These are phyloP conservation scores for Mariannaea sp. DNA, from an alignment of 2,329 filamentous ascomycete species.

Conservation along the genomic window DNA sequence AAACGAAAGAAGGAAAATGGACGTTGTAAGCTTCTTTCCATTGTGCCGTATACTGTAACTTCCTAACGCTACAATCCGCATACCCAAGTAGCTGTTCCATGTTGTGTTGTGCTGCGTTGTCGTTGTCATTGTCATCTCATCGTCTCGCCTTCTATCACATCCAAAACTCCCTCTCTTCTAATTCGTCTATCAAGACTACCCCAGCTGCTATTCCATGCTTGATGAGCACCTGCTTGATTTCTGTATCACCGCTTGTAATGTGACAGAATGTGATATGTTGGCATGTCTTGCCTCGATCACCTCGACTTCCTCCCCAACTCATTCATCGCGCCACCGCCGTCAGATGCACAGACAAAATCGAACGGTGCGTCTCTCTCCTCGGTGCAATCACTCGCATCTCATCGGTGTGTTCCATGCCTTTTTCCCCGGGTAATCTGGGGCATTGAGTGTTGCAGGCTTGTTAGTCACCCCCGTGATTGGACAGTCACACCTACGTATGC, in stretches of 20 bases:
- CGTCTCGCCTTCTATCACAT: not conserved
- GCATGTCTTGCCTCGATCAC: slow-evolving; percentile 8
- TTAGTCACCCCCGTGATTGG: slow-evolving; percentile 12
- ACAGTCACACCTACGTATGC: not conserved
- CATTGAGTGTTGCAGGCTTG: slow-evolving; percentile 21
- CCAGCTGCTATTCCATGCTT: too few species aligned
- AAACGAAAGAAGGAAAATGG: slow-evolving; percentile 12
- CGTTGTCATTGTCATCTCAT: not conserved
- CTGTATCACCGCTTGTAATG: slow-evolving; percentile 23
- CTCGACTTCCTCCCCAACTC: slow-evolving; percentile 10
- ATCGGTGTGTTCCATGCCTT: slow-evolving; percentile 1
- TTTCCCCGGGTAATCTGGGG: slow-evolving; percentile 9
- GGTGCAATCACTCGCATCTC: slow-evolving; percentile 7
- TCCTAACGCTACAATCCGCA: not conserved
- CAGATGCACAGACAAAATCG: slow-evolving; percentile 35
- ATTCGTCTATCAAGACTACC: slow-evolving; percentile 16
- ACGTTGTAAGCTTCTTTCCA: not conserved
- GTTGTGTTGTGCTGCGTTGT: not conserved
- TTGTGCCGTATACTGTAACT: not conserved
- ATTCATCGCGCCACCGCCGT: slow-evolving; percentile 34
- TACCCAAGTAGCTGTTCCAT: not conserved
- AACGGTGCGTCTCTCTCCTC: slow-evolving; percentile 30
- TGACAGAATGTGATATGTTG: slow-evolving; percentile 31
- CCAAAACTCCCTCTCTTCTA: not conserved
- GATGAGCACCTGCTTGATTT: too few species aligned